Base-by-base conservation (phyloP, 495 filamentous ascomycete species). In the Cryomyces minteri region DNA sequence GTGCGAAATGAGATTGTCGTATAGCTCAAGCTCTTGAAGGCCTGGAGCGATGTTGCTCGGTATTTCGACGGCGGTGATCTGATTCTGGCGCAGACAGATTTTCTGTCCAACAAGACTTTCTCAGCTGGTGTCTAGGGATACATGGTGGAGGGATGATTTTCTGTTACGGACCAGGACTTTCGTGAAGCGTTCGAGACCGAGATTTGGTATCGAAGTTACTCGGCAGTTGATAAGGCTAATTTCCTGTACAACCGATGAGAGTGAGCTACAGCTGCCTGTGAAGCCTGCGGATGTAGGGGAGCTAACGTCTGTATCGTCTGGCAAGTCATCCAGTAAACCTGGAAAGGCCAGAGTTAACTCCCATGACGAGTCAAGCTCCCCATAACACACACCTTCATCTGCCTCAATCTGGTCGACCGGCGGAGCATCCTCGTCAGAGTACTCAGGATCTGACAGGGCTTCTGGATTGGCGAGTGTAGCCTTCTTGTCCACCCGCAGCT, bases 1-100 rank as follows among this genome's bases (percentile, higher is more conserved):
- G 57, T 93, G 87, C 4, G 77, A 73, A 54, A 98, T 87, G n/a
- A 88, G 69, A 58, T 99, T 99, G 61, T 99, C 90, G 69, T 99
- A 99, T 52, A 99, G 72, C 55, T 99, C 90, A 28, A 99, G 71
- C 11, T 99, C 90, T 51, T 70, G 57, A 14, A 99, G 63, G 4
- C 73, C 82, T 12, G 60, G 57, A 34, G 74, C 74, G 12, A 94
- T 56, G 29, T 58, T 57, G 11, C 68, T 58, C n/a, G 94, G 71
- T 2, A 77, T 70, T 48, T 84, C 74, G 63, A 94, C 82, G 32
- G 77, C 71, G 25, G 77, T 68, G 59, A 99, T 86, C 55, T 77
- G 68, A 58, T 99, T 99, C 58, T 99, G 90, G 40, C 90, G 88
- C 11, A 99, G 76, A 56, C 90, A 94, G 62, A 99, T 60, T 65